Evolutionary conservation across 176 grass and related monocot genomes (phyloP), one percentile per base, ranked within the genome.

Genomic region (Zizania latifolia): DNA sequence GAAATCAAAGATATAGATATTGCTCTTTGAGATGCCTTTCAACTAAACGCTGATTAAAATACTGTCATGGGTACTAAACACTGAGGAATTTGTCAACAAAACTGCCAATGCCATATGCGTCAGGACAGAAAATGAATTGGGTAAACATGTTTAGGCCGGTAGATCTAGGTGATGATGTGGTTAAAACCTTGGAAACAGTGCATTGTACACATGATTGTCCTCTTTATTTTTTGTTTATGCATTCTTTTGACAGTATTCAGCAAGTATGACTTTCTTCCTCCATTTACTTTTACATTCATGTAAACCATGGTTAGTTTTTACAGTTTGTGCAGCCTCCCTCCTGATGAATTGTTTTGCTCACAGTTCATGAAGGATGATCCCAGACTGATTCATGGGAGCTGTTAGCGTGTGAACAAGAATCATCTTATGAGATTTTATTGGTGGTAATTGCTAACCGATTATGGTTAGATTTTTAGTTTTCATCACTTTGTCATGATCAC

Each of bases 101-200:
- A 82, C 39, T 87, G 39, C 34, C 68, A 13, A 4, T 78, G 51
- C 23, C 58, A 76, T 73, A 72, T 33, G 58, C 79, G 61, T 67
- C 74, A 87, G 65, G 59, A 62, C 65, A 78, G 62, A 50, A 62
- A 75, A 53, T 68, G 50, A 62, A 62, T 53, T 40, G 66, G 69
- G 53, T 55, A 51, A 62, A 77, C 68, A 85, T 51, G 54, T 83
- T 29, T 29, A 57, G 68, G 23, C n/a, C 26, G 30, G 64, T 86
- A 86, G 84, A 90, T 90, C 75, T 80, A 36, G 78, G 48, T 53
- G 44, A 62, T 62, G 33, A 59, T 83, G 61, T 70, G 63, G 74
- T 86, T 50, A 90, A 86, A 83, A 72, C 31, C 60, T 86, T 83
- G 83, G 40, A 36, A 82, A 62, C 10, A 56, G 34, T 79, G 76